A percentile compares a stretch with the other conserved stretches of the same genome.
These are phyloP conservation scores for Cubamyces lactineus DNA, from an alignment of 768 basidiomycete genomes.

Conservation along the genomic window DNA sequence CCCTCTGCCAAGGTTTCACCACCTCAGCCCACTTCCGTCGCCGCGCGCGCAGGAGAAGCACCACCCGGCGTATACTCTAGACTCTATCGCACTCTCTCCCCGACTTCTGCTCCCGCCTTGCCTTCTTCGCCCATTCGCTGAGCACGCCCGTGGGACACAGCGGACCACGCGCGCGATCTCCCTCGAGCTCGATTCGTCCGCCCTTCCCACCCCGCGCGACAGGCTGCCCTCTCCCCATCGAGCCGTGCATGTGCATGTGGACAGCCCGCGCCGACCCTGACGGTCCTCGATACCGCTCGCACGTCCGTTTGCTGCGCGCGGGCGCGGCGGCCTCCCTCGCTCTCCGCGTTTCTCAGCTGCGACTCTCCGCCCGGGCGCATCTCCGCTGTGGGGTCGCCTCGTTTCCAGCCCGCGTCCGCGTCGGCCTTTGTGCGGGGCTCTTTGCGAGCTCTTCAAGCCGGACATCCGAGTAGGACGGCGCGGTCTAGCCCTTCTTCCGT, in stretches of 20 bases:
- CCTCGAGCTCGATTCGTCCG: constrained; percentile 5
- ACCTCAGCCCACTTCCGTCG: neutral
- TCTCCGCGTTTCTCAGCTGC: neutral
- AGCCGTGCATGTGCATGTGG: constrained; percentile 6
- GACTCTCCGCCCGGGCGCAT: neutral
- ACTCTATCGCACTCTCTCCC: neutral
- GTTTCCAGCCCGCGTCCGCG: neutral
- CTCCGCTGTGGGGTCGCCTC: neutral
- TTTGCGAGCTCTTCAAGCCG: neutral
- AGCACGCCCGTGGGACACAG: constrained; percentile 13
- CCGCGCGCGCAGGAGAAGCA: neutral
- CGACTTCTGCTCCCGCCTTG: neutral
- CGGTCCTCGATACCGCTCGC: neutral
- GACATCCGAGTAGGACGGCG: neutral
- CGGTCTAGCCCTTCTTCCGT: too few relatives aligned
- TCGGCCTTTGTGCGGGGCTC: neutral
- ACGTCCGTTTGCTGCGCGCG: neutral
- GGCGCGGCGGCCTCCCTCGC: too few relatives aligned
- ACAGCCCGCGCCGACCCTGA: neutral
- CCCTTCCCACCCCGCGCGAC: constrained; percentile 7
- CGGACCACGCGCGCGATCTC: constrained; percentile 1
- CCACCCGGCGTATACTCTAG: too few relatives aligned
- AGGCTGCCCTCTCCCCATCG: neutral
- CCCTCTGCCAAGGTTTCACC: constrained; percentile 6
- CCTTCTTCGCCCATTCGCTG: constrained; percentile 4